Conservation (phyloP, 305 asterid genomes). For the Caryopteris hybrid region DNA sequence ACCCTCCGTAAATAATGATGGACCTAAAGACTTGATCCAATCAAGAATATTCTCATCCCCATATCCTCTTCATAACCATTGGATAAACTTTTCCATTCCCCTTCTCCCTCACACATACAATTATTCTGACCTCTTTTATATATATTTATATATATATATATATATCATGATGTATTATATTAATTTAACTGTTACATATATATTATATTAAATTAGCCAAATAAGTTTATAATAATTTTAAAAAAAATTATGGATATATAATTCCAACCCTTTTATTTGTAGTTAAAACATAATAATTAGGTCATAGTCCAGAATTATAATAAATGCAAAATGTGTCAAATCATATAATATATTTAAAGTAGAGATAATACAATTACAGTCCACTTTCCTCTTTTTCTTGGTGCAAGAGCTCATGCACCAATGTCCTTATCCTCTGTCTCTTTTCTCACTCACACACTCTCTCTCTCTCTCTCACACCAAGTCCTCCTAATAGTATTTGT, state of each 20-base stretch:
- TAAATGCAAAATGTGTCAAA: background rate
- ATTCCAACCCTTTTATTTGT: too few relatives aligned
- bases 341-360: background rate
- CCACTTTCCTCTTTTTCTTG: slow-evolving; percentile 11
- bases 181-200: too few relatives aligned
- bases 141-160: too few relatives aligned
- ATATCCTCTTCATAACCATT: too few relatives aligned
- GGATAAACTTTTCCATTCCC: slow-evolving; percentile 4
- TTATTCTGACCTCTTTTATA: too few relatives aligned
- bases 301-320: too few relatives aligned
- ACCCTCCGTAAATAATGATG: slow-evolving; percentile 7
- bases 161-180: too few relatives aligned
- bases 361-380: background rate
- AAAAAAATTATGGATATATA: too few relatives aligned
- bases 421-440: slow-evolving; percentile 14
- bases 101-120: background rate
- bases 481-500: slow-evolving; percentile 20
- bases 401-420: slow-evolving; percentile 17
- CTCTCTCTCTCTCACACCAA: background rate
- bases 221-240: too few relatives aligned
- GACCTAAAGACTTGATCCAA: background rate
- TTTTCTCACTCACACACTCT: background rate
- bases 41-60: too few relatives aligned
- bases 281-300: too few relatives aligned
- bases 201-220: too few relatives aligned